Evolutionary conservation across 495 filamentous ascomycete species (phyloP).

Genomic region (Diplogelasinospora grovesii): DNA sequence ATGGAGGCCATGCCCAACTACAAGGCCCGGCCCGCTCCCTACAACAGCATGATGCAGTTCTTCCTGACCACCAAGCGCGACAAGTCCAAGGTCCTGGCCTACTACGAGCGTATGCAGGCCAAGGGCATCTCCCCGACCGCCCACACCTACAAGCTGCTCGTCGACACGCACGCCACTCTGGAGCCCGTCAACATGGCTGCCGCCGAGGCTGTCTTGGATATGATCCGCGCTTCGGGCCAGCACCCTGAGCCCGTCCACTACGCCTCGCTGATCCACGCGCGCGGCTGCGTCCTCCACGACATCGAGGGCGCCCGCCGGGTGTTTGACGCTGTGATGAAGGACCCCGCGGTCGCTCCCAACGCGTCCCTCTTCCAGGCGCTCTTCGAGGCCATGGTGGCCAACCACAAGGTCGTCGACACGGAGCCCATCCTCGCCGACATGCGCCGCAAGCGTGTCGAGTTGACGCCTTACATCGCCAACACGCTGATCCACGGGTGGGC

Average conservation of each 20-base stretch:
- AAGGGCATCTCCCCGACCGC: slow-evolving; percentile 84
- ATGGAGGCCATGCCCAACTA: slow-evolving; percentile 99
- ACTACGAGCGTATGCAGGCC: slow-evolving; percentile 88
- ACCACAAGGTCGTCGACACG: slow-evolving; percentile 73
- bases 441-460: slow-evolving; percentile 60
- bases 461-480: slow-evolving; percentile 98
- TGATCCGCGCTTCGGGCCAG: slow-evolving; percentile 67
- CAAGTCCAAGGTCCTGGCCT: slow-evolving; percentile 85
- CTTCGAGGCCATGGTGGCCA: slow-evolving; percentile 94
- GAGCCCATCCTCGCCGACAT: slow-evolving; percentile 69
- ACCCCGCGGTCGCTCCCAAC: slow-evolving; percentile 57
- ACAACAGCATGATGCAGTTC: slow-evolving; percentile 99
- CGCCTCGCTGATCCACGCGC: slow-evolving; percentile 89
- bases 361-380: slow-evolving; percentile 92
- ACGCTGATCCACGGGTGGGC: slow-evolving; percentile 99
- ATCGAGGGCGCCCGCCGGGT: slow-evolving; percentile 71
- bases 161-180: slow-evolving; percentile 90
- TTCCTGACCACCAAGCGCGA: slow-evolving; percentile 97
- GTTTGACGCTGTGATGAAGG: slow-evolving; percentile 72
- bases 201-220: slow-evolving; percentile 75
- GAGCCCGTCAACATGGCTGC: slow-evolving; percentile 88
- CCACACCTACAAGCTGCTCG: slow-evolving; percentile 96
- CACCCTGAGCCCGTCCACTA: slow-evolving; percentile 89
- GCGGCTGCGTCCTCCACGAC: slow-evolving; percentile 90
- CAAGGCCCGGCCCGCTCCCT: slow-evolving; percentile 92